phyloP scores from a whole-genome alignment of 306 rosid species.

The Cucumis cinereus region DNA sequence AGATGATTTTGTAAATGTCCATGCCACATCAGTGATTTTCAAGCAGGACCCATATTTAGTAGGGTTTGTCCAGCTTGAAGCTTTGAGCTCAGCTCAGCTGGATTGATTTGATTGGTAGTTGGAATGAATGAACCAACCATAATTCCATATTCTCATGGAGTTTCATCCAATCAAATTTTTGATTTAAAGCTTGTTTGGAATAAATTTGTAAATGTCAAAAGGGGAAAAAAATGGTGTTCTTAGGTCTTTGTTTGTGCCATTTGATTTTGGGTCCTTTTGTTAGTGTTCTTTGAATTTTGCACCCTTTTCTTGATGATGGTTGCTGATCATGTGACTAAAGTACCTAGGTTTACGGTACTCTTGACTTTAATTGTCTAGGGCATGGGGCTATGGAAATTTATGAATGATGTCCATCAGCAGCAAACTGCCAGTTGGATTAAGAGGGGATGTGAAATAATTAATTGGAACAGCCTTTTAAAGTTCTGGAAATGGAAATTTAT shows the following conservation, averaged over 20 bases:
- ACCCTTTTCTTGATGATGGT: not conserved
- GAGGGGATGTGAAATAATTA: not conserved
- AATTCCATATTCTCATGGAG: not conserved
- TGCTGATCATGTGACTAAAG: not conserved
- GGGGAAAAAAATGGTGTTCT: too few relatives aligned
- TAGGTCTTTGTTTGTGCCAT: too few relatives aligned
- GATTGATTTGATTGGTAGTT: conserved; percentile 6
- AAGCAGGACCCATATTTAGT: not conserved
- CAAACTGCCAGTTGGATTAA: conserved; percentile 2
- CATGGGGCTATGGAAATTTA: not conserved
- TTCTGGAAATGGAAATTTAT: not conserved
- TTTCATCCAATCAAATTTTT: not conserved
- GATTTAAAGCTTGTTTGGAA: too few relatives aligned
- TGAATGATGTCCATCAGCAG: conserved; percentile 6
- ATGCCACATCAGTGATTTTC: conserved; percentile 7
- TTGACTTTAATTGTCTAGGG: not conserved
- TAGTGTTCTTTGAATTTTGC: not conserved
- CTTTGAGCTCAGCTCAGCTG: not conserved
- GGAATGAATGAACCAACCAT: not conserved
- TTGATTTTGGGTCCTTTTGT: too few relatives aligned
- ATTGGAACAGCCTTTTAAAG: not conserved
- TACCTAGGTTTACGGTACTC: not conserved
- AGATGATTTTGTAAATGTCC: not conserved
- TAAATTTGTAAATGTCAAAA: too few relatives aligned
- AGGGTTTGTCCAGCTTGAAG: not conserved